Base-by-base conservation (phyloP, 2,329 filamentous ascomycete species). In the Bipolaris gigantea region DNA sequence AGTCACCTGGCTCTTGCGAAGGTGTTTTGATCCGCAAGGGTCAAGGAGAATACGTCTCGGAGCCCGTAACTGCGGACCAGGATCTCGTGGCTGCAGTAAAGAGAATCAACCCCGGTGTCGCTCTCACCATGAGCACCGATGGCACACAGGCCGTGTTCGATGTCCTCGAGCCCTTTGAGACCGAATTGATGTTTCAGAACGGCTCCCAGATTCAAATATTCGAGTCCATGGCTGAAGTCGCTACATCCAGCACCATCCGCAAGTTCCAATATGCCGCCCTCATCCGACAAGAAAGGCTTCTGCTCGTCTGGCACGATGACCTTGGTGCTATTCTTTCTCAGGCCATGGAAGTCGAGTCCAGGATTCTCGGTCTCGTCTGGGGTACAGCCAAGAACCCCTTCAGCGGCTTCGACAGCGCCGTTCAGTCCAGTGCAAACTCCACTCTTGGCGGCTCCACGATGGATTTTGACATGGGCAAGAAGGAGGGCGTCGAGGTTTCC, bases 211-310 rank as follows among this genome's bases (percentile, higher is more conserved):
- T 80, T 5, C 79, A 80, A 56, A 72, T 81, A 19, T 71, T 80
- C 47, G 77, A 80, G 16, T 79, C 75, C 4, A 70, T 81, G 55
- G 69, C 70, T 3, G 73, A 76, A 15, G 73, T 77, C 35, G 71
- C 72, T 3, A 71, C 74, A 23, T 75, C 77, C 4, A 62, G 48
- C 44, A 71, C 88, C 2, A 81, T 89, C 54, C 91, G 90, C 50
- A 92, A 91, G 71, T 85, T 89, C 70, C 89, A 92, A 69, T 91
- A 89, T 64, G 89, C 89, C 5, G 89, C 89, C 15, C 91, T 92
- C 66, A 82, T 92, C 40, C 86, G 87, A 1, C 84, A 83, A 0
- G 87, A 90, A 59, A 84, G 84, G 5, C 77, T 92, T 3, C 77
- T 92, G 2, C 79, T 92, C 1, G 88, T 92, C 1, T 92, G 89